Conservation (phyloP, 306 rosid species). For the Malus sylvestris region DNA sequence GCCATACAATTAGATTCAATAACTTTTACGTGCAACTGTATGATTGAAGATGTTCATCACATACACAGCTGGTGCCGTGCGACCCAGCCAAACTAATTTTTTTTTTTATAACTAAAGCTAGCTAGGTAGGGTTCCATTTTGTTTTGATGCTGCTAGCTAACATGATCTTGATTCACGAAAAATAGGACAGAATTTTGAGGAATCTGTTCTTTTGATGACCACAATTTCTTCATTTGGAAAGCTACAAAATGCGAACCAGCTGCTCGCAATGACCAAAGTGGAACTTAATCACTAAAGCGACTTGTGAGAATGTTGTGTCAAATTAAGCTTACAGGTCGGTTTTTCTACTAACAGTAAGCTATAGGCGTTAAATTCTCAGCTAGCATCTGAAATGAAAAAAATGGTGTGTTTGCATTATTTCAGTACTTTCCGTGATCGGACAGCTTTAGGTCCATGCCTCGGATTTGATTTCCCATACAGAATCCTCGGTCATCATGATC, state of each 20-base stretch:
- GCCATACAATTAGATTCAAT: neutral
- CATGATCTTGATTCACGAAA: conserved; percentile 6
- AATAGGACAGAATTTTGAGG: neutral
- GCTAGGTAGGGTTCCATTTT: conserved; percentile 10
- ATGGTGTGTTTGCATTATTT: neutral
- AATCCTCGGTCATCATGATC: neutral
- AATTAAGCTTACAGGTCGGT: neutral
- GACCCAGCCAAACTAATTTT: conserved; percentile 22
- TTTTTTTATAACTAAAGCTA: neutral
- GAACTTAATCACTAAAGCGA: neutral
- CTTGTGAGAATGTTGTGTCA: neutral
- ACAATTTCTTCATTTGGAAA: conserved; percentile 9
- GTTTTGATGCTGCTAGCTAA: neutral
- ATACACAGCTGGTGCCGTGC: conserved; percentile 19
- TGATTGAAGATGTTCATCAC: neutral
- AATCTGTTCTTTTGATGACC: conserved; percentile 22
- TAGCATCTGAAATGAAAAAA: neutral
- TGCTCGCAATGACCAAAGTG: neutral
- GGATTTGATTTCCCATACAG: neutral
- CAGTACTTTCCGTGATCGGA: neutral
- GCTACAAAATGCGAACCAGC: neutral
- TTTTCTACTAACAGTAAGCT: neutral
- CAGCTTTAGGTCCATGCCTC: neutral
- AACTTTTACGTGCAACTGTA: neutral
- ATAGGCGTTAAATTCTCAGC: neutral